Conservation (phyloP, 164 flowering plant species). For the Annona cherimola region DNA sequence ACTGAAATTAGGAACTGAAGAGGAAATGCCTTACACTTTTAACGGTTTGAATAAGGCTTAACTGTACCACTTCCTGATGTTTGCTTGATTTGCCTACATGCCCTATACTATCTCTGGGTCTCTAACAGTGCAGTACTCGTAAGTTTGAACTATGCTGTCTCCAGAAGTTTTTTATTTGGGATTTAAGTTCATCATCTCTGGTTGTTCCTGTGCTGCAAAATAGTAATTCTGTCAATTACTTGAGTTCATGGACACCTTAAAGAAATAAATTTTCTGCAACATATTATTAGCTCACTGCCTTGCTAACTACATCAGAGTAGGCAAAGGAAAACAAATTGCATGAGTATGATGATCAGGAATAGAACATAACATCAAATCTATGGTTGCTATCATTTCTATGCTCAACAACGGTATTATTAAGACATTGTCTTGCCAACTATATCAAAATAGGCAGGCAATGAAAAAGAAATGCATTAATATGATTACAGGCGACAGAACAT, state of each 20-base stretch:
- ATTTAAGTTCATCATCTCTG: too few relatives aligned
- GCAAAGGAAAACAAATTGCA: not conserved
- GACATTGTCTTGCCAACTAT: not conserved
- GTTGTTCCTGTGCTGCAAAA: not conserved
- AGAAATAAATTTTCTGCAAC: not conserved
- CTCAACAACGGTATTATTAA: not conserved
- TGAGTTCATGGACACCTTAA: not conserved
- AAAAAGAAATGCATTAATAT: not conserved
- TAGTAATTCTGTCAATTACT: not conserved
- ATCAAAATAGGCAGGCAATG: not conserved
- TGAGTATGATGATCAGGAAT: not conserved
- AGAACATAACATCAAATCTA: not conserved
- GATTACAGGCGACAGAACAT: not conserved
- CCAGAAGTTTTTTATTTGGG: too few relatives aligned
- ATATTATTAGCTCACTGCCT: not conserved
- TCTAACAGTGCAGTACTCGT: too few relatives aligned
- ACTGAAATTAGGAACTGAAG: too few relatives aligned
- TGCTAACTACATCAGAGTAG: not conserved
- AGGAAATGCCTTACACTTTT: too few relatives aligned
- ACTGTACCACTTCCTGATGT: too few relatives aligned
- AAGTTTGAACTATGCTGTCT: too few relatives aligned
- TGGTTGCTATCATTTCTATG: not conserved
- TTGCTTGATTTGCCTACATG: too few relatives aligned
- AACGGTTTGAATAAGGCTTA: too few relatives aligned
- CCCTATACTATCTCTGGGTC: too few relatives aligned